These are phyloP conservation scores for Zizania palustris DNA, from an alignment of 202 grass and related monocot genomes.

Conservation along the genomic window DNA sequence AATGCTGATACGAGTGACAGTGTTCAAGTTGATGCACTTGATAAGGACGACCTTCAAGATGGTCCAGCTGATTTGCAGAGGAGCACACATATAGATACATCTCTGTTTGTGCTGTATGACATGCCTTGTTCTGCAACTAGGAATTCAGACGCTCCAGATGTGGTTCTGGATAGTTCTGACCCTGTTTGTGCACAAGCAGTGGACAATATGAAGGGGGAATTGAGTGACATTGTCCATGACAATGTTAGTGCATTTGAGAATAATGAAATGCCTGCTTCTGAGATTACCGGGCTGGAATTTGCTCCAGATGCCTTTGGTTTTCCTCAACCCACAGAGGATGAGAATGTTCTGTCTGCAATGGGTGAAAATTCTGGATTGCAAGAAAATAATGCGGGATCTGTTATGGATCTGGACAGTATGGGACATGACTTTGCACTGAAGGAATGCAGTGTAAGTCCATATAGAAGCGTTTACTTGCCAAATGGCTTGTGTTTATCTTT, in stretches of 20 bases:
- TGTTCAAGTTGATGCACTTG: slow-evolving; percentile 40
- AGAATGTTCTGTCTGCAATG: slow-evolving; percentile 66
- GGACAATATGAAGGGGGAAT: slow-evolving; percentile 40
- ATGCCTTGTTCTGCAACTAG: slow-evolving; percentile 27
- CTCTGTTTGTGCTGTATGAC: slow-evolving; percentile 41
- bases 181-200: slow-evolving; percentile 18
- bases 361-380: slow-evolving; percentile 84
- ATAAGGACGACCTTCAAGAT: slow-evolving; percentile 40
- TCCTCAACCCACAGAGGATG: slow-evolving; percentile 44
- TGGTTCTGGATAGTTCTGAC: slow-evolving; percentile 39
- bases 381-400: slow-evolving; percentile 57
- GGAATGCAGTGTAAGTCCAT: slow-evolving; percentile 83
- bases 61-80: slow-evolving; percentile 49
- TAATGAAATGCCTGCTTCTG: slow-evolving; percentile 55
- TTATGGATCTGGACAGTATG: slow-evolving; percentile 63
- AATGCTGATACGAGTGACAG: slow-evolving; percentile 13
- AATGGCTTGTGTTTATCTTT: slow-evolving; percentile 30
- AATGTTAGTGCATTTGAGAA: slow-evolving; percentile 44
- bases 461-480: slow-evolving; percentile 11
- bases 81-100: slow-evolving; percentile 18
- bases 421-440: slow-evolving; percentile 55
- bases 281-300: slow-evolving; percentile 43
- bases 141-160: slow-evolving; percentile 33
- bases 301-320: slow-evolving; percentile 42
- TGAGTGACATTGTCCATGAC: slow-evolving; percentile 34